Conservation (phyloP, 352 stramenopile species). For the Lagenidium giganteum region DNA sequence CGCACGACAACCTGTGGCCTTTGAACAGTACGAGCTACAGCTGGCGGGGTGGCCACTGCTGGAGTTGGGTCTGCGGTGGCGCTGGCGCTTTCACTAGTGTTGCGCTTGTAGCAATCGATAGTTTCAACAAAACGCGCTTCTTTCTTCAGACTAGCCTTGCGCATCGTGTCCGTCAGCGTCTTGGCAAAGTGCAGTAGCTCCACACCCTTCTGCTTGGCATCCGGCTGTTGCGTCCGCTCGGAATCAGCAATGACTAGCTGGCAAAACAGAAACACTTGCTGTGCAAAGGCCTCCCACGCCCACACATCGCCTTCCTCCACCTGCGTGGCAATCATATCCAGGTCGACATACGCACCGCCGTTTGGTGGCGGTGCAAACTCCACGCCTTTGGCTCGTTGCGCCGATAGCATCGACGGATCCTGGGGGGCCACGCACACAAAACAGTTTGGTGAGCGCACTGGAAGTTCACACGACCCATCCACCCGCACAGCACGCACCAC, state of each 20-base stretch:
- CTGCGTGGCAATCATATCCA: conserved; percentile 39
- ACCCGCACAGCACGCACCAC: conserved; percentile 20
- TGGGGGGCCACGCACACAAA: not conserved
- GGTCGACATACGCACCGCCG: conserved; percentile 42
- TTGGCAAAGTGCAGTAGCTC: conserved; percentile 73
- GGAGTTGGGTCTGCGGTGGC: not conserved
- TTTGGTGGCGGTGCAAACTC: not conserved
- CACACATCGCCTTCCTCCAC: conserved; percentile 32
- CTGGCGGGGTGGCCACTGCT: not conserved
- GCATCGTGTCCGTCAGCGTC: conserved; percentile 65
- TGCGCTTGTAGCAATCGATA: too few relatives aligned
- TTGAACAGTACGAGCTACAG: too few relatives aligned
- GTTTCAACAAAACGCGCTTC: conserved; percentile 21
- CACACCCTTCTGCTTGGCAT: conserved; percentile 66
- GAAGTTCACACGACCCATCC: not conserved
- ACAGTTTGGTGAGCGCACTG: too few relatives aligned
- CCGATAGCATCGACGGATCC: not conserved
- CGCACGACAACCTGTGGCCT: too few relatives aligned
- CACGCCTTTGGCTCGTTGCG: too few relatives aligned
- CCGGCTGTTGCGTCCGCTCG: conserved; percentile 35
- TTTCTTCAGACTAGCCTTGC: conserved; percentile 65
- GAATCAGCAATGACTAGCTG: conserved; percentile 64
- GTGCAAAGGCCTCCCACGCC: conserved; percentile 66
- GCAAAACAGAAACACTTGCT: conserved; percentile 71
- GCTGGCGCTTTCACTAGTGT: not conserved